These are phyloP conservation scores for Ambrosiella beaveri DNA, from an alignment of 2,329 filamentous ascomycete species.

Conservation along the genomic window DNA sequence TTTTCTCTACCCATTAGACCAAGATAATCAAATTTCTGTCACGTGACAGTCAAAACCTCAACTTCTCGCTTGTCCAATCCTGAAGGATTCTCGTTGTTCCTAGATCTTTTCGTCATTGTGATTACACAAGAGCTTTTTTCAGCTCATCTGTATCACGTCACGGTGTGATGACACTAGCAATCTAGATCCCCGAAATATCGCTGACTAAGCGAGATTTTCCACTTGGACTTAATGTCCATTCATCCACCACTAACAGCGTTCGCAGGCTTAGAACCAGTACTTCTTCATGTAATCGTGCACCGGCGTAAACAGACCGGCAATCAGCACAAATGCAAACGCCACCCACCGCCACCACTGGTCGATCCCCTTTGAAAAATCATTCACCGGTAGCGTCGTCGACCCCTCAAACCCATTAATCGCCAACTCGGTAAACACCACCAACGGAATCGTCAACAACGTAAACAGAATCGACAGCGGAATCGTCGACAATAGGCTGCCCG, in stretches of 20 bases:
- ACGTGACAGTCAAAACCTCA: too few species aligned
- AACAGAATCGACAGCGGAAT: constrained; percentile 10
- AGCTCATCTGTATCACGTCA: too few species aligned
- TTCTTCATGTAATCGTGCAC: constrained; percentile 11
- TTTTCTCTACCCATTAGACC: too few species aligned
- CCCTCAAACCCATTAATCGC: constrained; percentile 10
- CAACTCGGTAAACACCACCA: constrained; percentile 11
- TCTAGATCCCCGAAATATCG: too few species aligned
- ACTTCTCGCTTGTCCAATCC: too few species aligned
- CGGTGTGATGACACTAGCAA: too few species aligned
- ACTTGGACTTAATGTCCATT: neutral
- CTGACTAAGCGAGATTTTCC: too few species aligned
- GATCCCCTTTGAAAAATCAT: constrained; percentile 2
- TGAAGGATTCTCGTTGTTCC: too few species aligned
- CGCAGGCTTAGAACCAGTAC: constrained; percentile 11
- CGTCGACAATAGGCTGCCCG: constrained; percentile 1
- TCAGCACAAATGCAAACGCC: constrained; percentile 8
- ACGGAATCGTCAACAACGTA: constrained; percentile 8
- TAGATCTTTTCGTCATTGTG: too few species aligned
- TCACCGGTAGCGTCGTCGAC: constrained; percentile 6
- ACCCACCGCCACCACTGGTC: constrained; percentile 12
- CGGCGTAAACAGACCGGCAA: constrained; percentile 10
- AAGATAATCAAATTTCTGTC: too few species aligned
- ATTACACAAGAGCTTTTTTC: too few species aligned
- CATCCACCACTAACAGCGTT: neutral